phyloP scores from a whole-genome alignment of 2,329 filamentous ascomycete species.

The Sarocladiaceae sp. region DNA sequence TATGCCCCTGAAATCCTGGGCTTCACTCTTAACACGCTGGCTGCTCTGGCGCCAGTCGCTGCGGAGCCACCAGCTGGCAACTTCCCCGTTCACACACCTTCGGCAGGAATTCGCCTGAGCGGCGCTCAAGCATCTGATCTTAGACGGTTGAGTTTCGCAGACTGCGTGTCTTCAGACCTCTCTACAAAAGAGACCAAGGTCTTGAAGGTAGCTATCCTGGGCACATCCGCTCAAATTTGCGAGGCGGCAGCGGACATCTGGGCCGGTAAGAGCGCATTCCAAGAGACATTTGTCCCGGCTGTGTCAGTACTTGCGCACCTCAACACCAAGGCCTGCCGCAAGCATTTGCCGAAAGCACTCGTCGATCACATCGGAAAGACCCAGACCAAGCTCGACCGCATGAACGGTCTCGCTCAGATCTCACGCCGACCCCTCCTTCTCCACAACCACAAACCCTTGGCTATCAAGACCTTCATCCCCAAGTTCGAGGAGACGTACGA shows the following conservation, averaged over 20 bases:
- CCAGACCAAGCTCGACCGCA: conserved; percentile 42
- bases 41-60: conserved; percentile 57
- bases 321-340: conserved; percentile 43
- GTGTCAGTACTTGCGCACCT: conserved; percentile 58
- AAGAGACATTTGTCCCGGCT: conserved; percentile 71
- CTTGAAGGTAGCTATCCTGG: conserved; percentile 55
- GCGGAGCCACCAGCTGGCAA: conserved; percentile 38
- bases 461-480: conserved; percentile 83
- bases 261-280: conserved; percentile 68
- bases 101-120: conserved; percentile 44
- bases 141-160: conserved; percentile 55
- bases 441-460: conserved; percentile 82
- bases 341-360: conserved; percentile 44
- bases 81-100: conserved; percentile 59
- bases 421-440: conserved; percentile 76
- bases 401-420: conserved; percentile 58
- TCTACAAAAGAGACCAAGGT: conserved; percentile 27
- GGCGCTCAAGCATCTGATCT: conserved; percentile 29
- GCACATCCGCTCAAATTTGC: conserved; percentile 62
- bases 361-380: conserved; percentile 37
- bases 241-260: conserved; percentile 68
- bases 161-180: conserved; percentile 41
- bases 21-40: conserved; percentile 72
- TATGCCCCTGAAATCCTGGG: conserved; percentile 87
- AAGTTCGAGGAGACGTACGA: conserved; percentile 97